Evolutionary conservation across 2,329 filamentous ascomycete genomes (phyloP).

Genomic region (Pyrenophora teres): DNA sequence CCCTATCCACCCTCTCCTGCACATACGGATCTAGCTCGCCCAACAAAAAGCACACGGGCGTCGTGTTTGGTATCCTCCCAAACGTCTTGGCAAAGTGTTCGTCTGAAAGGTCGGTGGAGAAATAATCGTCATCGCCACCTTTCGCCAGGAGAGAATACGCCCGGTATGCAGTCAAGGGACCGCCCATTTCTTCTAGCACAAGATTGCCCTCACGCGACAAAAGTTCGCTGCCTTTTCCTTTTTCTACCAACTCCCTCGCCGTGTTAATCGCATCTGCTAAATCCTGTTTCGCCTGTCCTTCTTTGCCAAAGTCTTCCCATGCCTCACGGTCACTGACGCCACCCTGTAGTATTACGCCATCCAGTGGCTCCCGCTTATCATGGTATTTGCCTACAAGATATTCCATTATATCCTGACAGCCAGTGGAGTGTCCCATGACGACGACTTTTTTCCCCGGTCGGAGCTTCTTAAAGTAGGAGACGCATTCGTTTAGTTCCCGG

Average conservation of each 20-base stretch:
- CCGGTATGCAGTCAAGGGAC: conserved; percentile 60
- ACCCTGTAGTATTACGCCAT: conserved; percentile 80
- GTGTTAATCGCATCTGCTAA: conserved; percentile 45
- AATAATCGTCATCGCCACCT: conserved; percentile 81
- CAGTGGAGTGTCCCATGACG: conserved; percentile 71
- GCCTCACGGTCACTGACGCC: conserved; percentile 78
- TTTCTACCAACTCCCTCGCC: conserved; percentile 60
- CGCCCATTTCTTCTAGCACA: conserved; percentile 36
- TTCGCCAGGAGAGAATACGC: conserved; percentile 63
- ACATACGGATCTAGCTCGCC: conserved; percentile 71
- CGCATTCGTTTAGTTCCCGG: conserved; percentile 57
- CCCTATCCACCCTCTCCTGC: conserved; percentile 62
- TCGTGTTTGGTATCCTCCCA: conserved; percentile 57
- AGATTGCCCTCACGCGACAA: conserved; percentile 52
- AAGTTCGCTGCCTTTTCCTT: conserved; percentile 60
- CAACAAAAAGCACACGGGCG: conserved; percentile 67
- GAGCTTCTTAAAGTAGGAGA: conserved; percentile 55
- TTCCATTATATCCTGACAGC: conserved; percentile 69
- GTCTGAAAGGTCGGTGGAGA: conserved; percentile 75
- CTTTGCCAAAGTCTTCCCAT: conserved; percentile 41
- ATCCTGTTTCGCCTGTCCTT: conserved; percentile 22
- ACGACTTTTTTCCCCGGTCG: conserved; percentile 60
- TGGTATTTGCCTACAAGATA: conserved; percentile 55
- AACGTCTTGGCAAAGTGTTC: conserved; percentile 67
- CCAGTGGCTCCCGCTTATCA: conserved; percentile 58